phyloP scores from a whole-genome alignment of 2,329 filamentous ascomycete genomes.

The Aulographum hederae region DNA sequence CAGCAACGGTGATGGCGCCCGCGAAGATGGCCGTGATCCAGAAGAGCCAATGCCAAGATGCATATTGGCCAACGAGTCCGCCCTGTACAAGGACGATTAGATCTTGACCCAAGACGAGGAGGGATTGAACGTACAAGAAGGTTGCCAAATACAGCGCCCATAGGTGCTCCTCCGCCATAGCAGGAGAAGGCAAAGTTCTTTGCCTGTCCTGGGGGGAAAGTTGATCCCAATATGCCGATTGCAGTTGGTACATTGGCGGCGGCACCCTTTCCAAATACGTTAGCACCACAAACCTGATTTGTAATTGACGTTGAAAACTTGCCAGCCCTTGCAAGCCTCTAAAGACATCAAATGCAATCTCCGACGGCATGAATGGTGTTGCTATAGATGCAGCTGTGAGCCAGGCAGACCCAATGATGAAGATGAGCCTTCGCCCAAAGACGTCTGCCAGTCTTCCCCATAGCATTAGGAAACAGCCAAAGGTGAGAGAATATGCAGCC shows the following conservation, averaged over 20 bases:
- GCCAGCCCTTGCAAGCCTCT: conserved; percentile 47
- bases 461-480: conserved; percentile 48
- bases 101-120: not conserved
- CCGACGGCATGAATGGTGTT: conserved; percentile 46
- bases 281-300: conserved; percentile 12
- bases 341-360: conserved; percentile 50
- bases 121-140: conserved; percentile 20
- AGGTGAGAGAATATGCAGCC: conserved; percentile 45
- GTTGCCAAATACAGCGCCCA: conserved; percentile 48
- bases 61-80: conserved; percentile 44
- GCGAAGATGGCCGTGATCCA: conserved; percentile 41
- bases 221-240: conserved; percentile 50
- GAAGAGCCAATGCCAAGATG: conserved; percentile 50
- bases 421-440: conserved; percentile 46
- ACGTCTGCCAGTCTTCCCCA: conserved; percentile 52
- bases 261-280: too few relatives aligned
- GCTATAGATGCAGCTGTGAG: conserved; percentile 38
- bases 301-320: too few relatives aligned
- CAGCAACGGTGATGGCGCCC: conserved; percentile 35
- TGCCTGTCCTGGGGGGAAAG: conserved; percentile 46
- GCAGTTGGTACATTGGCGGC: conserved; percentile 55
- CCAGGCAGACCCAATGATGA: conserved; percentile 45
- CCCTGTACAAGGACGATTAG: conserved; percentile 17
- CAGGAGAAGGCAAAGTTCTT: conserved; percentile 54
- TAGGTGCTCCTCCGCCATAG: conserved; percentile 44